Conservation (phyloP, 192 early-diverging fungal genomes). For the Backusella australiensis region DNA sequence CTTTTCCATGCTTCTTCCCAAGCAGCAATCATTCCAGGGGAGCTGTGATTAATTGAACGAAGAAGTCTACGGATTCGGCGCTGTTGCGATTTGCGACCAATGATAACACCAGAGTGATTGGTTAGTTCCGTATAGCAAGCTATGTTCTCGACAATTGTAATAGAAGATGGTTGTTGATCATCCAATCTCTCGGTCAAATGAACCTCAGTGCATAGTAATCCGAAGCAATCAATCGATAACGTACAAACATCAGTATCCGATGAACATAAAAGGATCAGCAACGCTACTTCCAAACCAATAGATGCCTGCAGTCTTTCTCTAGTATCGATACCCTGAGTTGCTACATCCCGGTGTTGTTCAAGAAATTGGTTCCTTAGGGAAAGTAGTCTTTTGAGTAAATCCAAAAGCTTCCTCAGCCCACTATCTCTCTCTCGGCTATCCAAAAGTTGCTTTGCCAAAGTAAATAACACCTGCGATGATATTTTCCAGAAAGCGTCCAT, state of each 20-base stretch:
- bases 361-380: conserved; percentile 54
- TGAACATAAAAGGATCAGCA: conserved; percentile 71
- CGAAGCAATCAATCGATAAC: conserved; percentile 59
- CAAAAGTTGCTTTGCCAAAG: conserved; percentile 72
- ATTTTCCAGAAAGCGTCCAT: conserved; percentile 82
- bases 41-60: conserved; percentile 55
- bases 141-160: conserved; percentile 66
- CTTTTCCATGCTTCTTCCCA: conserved; percentile 79
- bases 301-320: conserved; percentile 67
- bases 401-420: conserved; percentile 59
- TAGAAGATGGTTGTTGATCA: conserved; percentile 34
- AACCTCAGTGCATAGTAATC: conserved; percentile 65
- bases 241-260: conserved; percentile 64
- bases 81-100: conserved; percentile 70
- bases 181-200: conserved; percentile 60
- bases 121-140: conserved; percentile 65
- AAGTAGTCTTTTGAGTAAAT: conserved; percentile 64
- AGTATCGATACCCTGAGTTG: conserved; percentile 50
- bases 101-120: conserved; percentile 34
- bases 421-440: conserved; percentile 62
- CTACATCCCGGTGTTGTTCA: conserved; percentile 40
- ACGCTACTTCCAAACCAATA: conserved; percentile 68
- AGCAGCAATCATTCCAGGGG: conserved; percentile 70
- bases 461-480: conserved; percentile 57
- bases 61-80: conserved; percentile 66